A percentile compares a stretch with the other conserved stretches of the same genome.
Evolutionary conservation across 148 eudicot species (phyloP).

Genomic region (Bassia scoparia): DNA sequence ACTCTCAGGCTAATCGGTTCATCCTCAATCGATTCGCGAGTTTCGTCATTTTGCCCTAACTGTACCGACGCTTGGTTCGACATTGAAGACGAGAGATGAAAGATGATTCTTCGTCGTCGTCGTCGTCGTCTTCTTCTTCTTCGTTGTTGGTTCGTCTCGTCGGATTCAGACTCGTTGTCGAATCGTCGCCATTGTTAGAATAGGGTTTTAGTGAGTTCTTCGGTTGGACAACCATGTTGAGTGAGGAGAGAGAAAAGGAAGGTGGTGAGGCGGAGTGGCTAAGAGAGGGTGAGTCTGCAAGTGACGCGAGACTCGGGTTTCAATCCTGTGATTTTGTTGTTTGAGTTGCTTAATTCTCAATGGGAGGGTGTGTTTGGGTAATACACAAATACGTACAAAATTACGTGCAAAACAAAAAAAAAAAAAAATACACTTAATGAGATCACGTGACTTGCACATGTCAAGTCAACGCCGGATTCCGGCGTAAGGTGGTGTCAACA

Average conservation of each 20-base stretch:
- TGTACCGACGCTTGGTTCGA: slow-evolving; percentile 25
- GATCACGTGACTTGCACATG: too few species aligned
- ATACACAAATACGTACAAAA: too few species aligned
- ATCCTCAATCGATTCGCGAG: slow-evolving; percentile 37
- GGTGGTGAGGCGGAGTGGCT: background rate
- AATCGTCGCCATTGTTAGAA: slow-evolving; percentile 20
- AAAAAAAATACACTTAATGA: too few species aligned
- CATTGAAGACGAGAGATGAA: slow-evolving; percentile 8
- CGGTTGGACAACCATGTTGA: slow-evolving; percentile 7
- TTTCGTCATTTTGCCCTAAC: slow-evolving; percentile 44
- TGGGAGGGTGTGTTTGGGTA: too few species aligned
- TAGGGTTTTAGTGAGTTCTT: background rate
- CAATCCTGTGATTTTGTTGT: background rate
- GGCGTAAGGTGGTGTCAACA: too few species aligned
- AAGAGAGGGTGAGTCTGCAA: background rate
- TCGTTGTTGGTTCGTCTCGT: slow-evolving; percentile 21
- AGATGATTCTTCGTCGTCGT: slow-evolving; percentile 22
- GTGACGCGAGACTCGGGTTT: slow-evolving; percentile 16
- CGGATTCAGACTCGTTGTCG: slow-evolving; percentile 1
- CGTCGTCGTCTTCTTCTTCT: slow-evolving; percentile 16
- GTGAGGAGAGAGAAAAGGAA: background rate
- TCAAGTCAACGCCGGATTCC: too few species aligned
- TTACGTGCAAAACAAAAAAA: too few species aligned
- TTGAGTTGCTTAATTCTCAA: background rate
- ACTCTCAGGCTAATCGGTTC: slow-evolving; percentile 61